Conservation (phyloP, 169 alveolate species). For the Cryptosporidium canis region DNA sequence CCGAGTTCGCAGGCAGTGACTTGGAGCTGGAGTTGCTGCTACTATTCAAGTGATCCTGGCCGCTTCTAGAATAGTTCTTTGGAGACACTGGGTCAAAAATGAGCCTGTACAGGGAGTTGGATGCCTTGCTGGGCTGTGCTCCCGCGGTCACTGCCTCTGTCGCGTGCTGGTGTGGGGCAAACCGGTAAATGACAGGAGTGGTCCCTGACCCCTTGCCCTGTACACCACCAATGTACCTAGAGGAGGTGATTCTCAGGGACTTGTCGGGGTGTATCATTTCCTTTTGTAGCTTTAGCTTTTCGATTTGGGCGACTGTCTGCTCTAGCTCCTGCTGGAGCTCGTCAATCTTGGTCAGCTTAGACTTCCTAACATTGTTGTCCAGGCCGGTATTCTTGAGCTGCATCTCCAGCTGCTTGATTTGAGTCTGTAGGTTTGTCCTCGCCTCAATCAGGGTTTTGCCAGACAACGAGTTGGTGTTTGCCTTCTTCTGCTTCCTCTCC, state of each 20-base stretch:
- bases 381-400: constrained; percentile 34
- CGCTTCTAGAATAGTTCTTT: not conserved
- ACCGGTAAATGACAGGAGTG: too few relatives aligned
- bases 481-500: constrained; percentile 30
- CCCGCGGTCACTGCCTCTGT: not conserved
- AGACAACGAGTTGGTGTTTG: not conserved
- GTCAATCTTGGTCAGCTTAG: constrained; percentile 40
- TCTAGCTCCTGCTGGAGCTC: constrained; percentile 57
- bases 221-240: constrained; percentile 64
- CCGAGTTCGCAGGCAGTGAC: not conserved
- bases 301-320: constrained; percentile 33
- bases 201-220: constrained; percentile 59
- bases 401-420: constrained; percentile 31
- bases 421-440: constrained; percentile 62
- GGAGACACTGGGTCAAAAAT: constrained; percentile 31
- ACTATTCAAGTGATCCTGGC: not conserved
- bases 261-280: constrained; percentile 66
- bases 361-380: constrained; percentile 3
- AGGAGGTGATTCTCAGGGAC: constrained; percentile 36
- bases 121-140: not conserved
- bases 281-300: constrained; percentile 35
- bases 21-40: not conserved
- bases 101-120: constrained; percentile 1
- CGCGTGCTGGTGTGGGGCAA: too few relatives aligned
- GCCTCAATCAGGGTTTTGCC: constrained; percentile 55